Percentiles rank a stretch among this genome's conserved stretches.
Evolutionary conservation across 192 early-diverging fungal species (phyloP).

Genomic region (Funneliformis geosporum): DNA sequence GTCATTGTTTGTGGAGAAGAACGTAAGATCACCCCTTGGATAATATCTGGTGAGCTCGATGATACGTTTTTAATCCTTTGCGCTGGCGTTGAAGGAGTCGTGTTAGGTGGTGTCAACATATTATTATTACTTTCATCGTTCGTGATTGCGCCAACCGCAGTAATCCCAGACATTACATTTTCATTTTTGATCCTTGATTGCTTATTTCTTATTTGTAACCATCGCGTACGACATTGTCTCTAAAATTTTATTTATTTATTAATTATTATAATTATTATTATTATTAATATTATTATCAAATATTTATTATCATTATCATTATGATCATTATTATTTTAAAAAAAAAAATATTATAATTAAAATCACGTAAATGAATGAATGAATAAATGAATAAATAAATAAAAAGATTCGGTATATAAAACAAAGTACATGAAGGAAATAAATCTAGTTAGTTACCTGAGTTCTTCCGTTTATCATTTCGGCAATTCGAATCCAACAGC

Average conservation of each 20-base stretch:
- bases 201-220: constrained; percentile 57
- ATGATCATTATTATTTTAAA: background rate
- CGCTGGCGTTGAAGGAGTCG: constrained; percentile 2
- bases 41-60: background rate
- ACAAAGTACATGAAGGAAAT: background rate
- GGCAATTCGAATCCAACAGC: constrained; percentile 63
- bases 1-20: background rate
- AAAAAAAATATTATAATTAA: no score
- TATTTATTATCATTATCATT: no score
- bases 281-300: no score
- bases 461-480: constrained; percentile 58
- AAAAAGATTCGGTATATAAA: background rate
- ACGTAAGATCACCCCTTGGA: background rate
- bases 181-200: constrained; percentile 35
- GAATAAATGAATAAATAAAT: no score
- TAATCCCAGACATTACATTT: background rate
- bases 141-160: background rate
- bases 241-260: constrained; percentile 18
- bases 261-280: no score
- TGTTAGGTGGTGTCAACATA: constrained; percentile 26
- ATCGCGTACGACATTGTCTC: constrained; percentile 61
- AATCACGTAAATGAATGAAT: no score
- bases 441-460: constrained; percentile 37
- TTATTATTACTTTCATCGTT: background rate
- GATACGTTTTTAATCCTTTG: constrained; percentile 10